Evolutionary conservation across 176 grass and related monocot genomes (phyloP).

Genomic region (Melocanna baccifera): DNA sequence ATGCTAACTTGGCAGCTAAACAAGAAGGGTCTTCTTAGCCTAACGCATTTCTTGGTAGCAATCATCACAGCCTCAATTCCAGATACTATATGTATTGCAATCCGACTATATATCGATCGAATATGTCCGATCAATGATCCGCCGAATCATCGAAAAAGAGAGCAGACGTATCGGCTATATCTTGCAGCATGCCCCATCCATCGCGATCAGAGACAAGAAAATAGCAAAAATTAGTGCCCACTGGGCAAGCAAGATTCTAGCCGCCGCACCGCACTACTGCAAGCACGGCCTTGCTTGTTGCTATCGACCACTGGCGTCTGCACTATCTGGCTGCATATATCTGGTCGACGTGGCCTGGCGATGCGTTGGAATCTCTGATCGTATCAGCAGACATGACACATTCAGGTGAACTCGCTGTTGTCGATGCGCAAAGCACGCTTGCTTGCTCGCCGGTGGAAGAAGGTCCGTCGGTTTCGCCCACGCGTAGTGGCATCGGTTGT

Average conservation of each 20-base stretch:
- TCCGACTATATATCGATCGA: background rate
- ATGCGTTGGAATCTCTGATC: constrained; percentile 29
- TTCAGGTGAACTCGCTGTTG: background rate
- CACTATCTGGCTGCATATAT: background rate
- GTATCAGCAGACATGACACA: constrained; percentile 40
- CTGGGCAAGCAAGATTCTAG: background rate
- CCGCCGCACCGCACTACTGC: constrained; percentile 7
- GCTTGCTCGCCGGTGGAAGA: background rate
- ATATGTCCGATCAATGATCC: background rate
- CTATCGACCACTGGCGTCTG: constrained; percentile 6
- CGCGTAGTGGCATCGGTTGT: background rate
- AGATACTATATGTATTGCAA: background rate
- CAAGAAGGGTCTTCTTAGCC: background rate
- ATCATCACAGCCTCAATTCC: background rate
- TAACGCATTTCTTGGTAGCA: background rate
- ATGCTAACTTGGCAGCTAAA: background rate
- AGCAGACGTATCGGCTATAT: background rate
- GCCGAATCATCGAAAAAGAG: background rate
- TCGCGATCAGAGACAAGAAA: background rate
- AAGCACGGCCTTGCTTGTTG: background rate
- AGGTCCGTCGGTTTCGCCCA: background rate
- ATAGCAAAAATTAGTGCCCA: background rate
- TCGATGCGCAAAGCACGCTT: background rate
- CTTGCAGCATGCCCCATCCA: background rate
- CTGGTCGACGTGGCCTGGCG: background rate